These are phyloP conservation scores for Xylariaceae sp. DNA, from an alignment of 2,329 filamentous ascomycete species.

Conservation along the genomic window DNA sequence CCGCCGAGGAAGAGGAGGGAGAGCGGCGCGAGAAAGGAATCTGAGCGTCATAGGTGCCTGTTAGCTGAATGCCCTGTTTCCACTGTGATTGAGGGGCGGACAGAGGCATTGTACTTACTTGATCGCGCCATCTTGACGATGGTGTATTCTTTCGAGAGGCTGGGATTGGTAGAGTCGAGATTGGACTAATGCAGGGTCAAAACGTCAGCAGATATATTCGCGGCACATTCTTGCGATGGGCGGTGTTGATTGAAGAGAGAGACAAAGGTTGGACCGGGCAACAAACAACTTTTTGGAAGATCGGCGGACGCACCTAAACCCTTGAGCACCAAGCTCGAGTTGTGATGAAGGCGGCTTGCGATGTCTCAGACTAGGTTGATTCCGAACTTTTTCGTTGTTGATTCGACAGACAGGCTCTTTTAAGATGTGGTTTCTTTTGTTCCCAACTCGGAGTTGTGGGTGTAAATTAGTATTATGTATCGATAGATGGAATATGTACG, in stretches of 20 bases:
- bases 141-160: not conserved
- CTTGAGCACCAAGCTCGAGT: not conserved
- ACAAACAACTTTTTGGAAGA: constrained; percentile 8
- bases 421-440: no score
- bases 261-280: constrained; percentile 2
- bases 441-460: no score
- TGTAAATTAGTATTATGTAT: not conserved
- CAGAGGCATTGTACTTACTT: constrained; percentile 7
- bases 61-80: not conserved
- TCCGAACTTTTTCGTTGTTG: not conserved
- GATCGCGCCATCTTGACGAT: constrained; percentile 21
- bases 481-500: not conserved
- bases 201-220: constrained; percentile 6
- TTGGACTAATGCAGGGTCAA: not conserved
- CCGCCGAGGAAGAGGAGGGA: constrained; percentile 54
- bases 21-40: constrained; percentile 34
- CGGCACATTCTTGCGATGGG: not conserved
- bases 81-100: not conserved
- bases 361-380: not conserved
- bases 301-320: no score
- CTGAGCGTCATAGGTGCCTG: constrained; percentile 1
- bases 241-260: not conserved
- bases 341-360: constrained; percentile 4
- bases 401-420: not conserved
- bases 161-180: not conserved